A percentile compares a stretch with the other conserved stretches of the same genome.
phyloP scores from a whole-genome alignment of 2,329 filamentous ascomycete species.

The Exutisphaerella laricina region DNA sequence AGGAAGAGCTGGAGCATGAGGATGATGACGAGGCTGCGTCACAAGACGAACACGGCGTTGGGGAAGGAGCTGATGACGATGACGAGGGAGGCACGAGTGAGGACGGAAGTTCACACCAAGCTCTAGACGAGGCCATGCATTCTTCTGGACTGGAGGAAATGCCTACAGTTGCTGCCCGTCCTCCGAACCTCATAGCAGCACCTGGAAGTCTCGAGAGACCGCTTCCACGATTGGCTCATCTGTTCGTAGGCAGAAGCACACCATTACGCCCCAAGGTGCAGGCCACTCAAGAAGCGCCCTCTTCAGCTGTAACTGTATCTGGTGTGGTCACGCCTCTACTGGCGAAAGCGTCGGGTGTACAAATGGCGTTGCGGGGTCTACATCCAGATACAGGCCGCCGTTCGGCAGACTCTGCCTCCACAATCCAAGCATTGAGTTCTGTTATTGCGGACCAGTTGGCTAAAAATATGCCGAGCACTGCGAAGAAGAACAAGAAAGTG shows the following conservation, averaged over 20 bases:
- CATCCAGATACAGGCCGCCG: constrained; percentile 12
- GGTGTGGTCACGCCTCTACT: constrained; percentile 3
- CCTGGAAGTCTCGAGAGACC: constrained; percentile 9
- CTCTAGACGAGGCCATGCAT: constrained; percentile 3
- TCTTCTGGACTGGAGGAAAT: not conserved
- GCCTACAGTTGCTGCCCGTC: not conserved
- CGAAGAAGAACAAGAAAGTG: constrained; percentile 15
- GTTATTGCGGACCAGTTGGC: constrained; percentile 34
- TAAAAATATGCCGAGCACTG: constrained; percentile 23
- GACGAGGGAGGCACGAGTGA: constrained; percentile 7
- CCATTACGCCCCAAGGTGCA: constrained; percentile 4
- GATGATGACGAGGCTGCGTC: constrained; percentile 33
- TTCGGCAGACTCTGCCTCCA: constrained; percentile 21
- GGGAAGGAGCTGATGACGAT: constrained; percentile 15
- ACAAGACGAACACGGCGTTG: constrained; percentile 31
- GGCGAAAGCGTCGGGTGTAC: constrained; percentile 15
- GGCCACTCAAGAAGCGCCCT: not conserved
- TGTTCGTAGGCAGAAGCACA: constrained; percentile 16
- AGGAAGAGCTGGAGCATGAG: constrained; percentile 32
- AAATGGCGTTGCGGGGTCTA: constrained; percentile 14
- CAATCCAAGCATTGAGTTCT: constrained; percentile 32
- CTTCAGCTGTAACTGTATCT: constrained; percentile 2
- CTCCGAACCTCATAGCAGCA: not conserved
- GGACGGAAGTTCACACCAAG: constrained; percentile 2
- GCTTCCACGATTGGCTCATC: constrained; percentile 17